Base-by-base conservation (phyloP, 2,329 filamentous ascomycete genomes). In the Xylaria hypoxylon region DNA sequence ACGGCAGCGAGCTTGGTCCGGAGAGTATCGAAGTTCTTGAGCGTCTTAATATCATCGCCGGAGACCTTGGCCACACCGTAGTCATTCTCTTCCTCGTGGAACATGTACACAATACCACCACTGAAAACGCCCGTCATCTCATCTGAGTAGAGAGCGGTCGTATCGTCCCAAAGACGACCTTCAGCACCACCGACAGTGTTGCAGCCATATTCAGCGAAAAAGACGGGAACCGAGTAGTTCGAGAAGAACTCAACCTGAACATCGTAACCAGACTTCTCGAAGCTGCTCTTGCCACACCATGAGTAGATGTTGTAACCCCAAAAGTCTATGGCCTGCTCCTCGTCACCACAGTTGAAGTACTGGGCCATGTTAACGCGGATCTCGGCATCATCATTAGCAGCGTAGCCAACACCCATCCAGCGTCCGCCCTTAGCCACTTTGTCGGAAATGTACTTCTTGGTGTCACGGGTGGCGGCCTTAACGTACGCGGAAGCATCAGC, bases 301-400 rank as follows among this genome's bases (percentile, higher is more conserved):
- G 92, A 93, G 83, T 94, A 94, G 81, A 94, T 93, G 84, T 94
- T 94, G 87, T 94, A 94, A 57, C 92, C 92, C 88, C 90, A 94
- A 83, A 93, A 93, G 78, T 94, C 92, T 71, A 94, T 92, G 53
- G 88, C 80, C 83, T 69, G 82, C 0, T 81, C 80, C 11, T 81
- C 72, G 62, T 84, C 76, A 58, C 90, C 90, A 75, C 92, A 94
- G 83, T 93, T 90, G 81, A 94, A 93, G 83, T 92, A 94, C 75
- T 90, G 81, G 68, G 89, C 89, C 78, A 94, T 84, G 76, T 89
- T 81, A 67, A 82, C 83, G 79, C 92, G 90, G 71, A 93, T 92
- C n/a, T 83, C 82, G 28, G 87, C 84, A 77, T 93, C 90, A 74
- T 94, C 92, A 77, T 93, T 92, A 77, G 92, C 92, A 68, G 92